phyloP scores from a whole-genome alignment of 2,329 filamentous ascomycete genomes.

The Penicillium frequentans region DNA sequence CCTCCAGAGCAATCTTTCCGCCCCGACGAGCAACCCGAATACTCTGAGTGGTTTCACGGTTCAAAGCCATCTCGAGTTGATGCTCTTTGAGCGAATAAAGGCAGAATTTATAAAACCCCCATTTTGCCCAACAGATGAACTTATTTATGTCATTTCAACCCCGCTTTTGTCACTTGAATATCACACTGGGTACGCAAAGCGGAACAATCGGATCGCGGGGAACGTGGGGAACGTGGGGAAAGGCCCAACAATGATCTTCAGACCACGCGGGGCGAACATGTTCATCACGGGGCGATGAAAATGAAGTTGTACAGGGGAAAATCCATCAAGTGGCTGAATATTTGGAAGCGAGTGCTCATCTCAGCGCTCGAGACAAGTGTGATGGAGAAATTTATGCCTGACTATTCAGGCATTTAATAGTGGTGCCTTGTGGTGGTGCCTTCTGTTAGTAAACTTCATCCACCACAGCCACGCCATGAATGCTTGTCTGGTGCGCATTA shows the following conservation, averaged over 20 bases:
- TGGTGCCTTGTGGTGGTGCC: no score
- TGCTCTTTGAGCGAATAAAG: background rate
- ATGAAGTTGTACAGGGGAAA: no score
- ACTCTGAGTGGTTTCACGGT: background rate
- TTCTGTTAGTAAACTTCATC: no score
- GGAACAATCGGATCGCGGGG: background rate
- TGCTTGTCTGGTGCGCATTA: no score
- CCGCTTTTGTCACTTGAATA: background rate
- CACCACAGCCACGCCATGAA: no score
- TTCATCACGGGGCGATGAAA: no score
- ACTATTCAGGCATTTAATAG: no score
- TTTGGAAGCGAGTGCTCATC: no score
- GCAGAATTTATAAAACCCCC: accelerated
- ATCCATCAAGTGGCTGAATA: no score
- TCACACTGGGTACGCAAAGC: background rate
- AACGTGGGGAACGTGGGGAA: background rate
- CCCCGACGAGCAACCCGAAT: background rate
- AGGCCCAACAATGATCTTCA: background rate
- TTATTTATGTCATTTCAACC: background rate
- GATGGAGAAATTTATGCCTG: no score
- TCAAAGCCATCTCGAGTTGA: background rate
- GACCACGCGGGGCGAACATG: no score
- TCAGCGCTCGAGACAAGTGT: no score
- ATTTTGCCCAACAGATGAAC: background rate
- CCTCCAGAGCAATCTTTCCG: background rate